A percentile compares a stretch with the other conserved stretches of the same genome.
Conservation (phyloP, 2,329 filamentous ascomycete genomes). For the Pseudocercospora fuligena region DNA sequence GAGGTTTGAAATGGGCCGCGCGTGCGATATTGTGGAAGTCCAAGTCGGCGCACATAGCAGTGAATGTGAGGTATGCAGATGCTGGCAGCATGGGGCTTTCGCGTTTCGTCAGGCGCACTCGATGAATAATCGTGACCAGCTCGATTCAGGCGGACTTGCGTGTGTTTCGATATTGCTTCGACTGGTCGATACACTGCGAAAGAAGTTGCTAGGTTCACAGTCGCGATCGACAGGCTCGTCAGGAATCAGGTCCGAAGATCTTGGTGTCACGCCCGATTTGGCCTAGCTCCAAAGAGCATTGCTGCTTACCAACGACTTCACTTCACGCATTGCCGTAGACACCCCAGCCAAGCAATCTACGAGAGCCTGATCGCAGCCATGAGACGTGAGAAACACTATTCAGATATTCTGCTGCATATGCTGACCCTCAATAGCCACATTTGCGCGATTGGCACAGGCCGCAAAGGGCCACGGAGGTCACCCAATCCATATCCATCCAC, state of each 20-base stretch:
- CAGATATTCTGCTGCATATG: not conserved
- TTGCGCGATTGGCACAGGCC: slow-evolving; percentile 35
- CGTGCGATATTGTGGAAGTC: not conserved
- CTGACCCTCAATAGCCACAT: slow-evolving; percentile 15
- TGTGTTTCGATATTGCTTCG: not conserved
- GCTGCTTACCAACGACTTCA: slow-evolving; percentile 14
- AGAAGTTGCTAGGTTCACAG: not conserved
- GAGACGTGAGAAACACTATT: slow-evolving; percentile 10
- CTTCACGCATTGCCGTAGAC: not conserved
- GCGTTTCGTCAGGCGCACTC: too few relatives aligned
- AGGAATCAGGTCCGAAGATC: slow-evolving; percentile 1
- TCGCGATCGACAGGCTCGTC: not conserved
- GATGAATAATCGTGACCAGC: not conserved
- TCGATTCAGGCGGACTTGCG: not conserved
- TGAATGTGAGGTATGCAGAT: too few relatives aligned
- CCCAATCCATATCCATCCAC: slow-evolving; percentile 64
- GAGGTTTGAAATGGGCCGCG: not conserved
- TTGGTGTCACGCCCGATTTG: not conserved
- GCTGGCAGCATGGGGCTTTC: too few relatives aligned
- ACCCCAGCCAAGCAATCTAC: not conserved
- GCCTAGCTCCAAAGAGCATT: not conserved
- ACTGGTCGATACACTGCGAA: not conserved
- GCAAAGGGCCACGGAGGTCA: slow-evolving; percentile 51
- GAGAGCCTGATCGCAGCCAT: slow-evolving; percentile 10
- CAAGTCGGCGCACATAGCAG: not conserved